These are phyloP conservation scores for Acephala macrosclerotiorum DNA, from an alignment of 2,329 filamentous ascomycete genomes.

Conservation along the genomic window DNA sequence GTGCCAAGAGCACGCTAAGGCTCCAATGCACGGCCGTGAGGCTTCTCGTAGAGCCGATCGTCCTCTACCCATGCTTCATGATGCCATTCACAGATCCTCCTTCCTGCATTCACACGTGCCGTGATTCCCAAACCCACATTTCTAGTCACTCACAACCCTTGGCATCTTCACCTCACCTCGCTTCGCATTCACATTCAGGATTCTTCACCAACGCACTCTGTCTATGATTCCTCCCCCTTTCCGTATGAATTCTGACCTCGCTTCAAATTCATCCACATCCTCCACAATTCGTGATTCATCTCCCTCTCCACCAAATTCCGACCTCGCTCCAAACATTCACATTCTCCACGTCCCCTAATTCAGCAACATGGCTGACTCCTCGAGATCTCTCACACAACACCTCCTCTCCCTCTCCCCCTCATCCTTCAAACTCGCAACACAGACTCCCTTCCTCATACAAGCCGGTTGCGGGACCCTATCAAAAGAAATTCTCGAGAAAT, in stretches of 20 bases:
- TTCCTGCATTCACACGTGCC: not conserved
- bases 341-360: not conserved
- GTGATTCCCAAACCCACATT: not conserved
- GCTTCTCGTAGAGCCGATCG: not conserved
- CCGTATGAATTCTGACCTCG: too few species aligned
- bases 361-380: not conserved
- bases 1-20: too few species aligned
- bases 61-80: not conserved
- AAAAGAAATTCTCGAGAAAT: constrained; percentile 63
- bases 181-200: too few species aligned
- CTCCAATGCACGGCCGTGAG: not conserved
- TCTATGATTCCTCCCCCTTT: too few species aligned
- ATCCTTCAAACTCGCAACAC: constrained; percentile 56
- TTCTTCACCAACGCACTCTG: too few species aligned
- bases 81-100: not conserved
- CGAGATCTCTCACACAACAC: constrained; percentile 1
- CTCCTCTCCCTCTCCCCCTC: not conserved
- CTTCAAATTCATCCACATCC: too few species aligned
- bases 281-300: not conserved
- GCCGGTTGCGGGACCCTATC: constrained; percentile 69
- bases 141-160: not conserved
- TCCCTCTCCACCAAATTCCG: not conserved
- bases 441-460: constrained; percentile 69
- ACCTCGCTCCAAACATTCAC: not conserved
- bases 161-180: too few species aligned